Base-by-base conservation (phyloP, 225 moss, liverwort and hornwort genomes). In the Asterella californica region DNA sequence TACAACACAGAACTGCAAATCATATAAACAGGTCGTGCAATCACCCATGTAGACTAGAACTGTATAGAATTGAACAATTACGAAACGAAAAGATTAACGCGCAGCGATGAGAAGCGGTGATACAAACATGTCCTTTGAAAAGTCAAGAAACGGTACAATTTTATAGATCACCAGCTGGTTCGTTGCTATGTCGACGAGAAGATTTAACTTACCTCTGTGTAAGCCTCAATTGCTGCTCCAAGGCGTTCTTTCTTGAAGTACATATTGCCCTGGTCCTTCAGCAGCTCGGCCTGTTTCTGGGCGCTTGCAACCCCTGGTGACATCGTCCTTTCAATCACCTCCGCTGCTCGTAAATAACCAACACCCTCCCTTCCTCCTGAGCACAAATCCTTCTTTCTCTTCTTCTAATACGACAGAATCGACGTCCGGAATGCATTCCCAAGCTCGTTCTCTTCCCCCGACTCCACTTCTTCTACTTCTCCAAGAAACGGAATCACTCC, bases 191-290 rank as follows among this genome's bases (percentile, higher is more conserved):
- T 9, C 14, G 47, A 71, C 5, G 6, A 25, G 61, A 25, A 61
- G 9, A 32, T 61, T 67, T 5, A 49, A 33, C 30, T 66, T 61
- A 92, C 94, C 90, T 92, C 91, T 37, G 90, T 91, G 76, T 91
- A 94, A 32, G 92, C 91, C 60, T 93, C 94, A 77, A 91, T 95
- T 64, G 94, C 93, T 17, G 93, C 92, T 42, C 86, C 85, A 63
- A 95, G 86, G 38, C 89, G 90, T 72, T 87, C 89, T 82, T 95
- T 90, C 78, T 93, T 90, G 83, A 91, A 95, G 80, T 88, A 90
- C 78, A 82, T 72, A 59, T 95, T 93, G 77, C 92, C 93, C 77
- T 85, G 81, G 63, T 95, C 89, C 77, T 91, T 92, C 88, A 95
- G 72, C 73, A 90, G 78, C 75, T 95, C 93, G 57, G 93, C 94